Conservation (phyloP, 2,329 filamentous ascomycete genomes). For the Colletotrichum australisinense region DNA sequence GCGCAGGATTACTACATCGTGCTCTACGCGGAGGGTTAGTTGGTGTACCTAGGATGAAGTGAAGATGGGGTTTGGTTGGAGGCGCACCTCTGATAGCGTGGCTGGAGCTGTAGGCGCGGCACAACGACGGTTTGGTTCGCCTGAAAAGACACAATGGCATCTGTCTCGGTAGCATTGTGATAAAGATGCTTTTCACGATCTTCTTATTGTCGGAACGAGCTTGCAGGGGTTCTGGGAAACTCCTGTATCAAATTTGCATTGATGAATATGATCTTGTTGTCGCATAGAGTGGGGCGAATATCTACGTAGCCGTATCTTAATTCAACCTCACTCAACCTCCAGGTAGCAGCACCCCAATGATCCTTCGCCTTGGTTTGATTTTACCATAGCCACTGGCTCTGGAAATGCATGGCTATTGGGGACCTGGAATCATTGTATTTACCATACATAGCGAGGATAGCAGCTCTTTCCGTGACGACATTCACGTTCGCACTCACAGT, state of each 20-base stretch:
- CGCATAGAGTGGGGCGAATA: background rate
- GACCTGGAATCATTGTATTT: background rate
- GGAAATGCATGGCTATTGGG: background rate
- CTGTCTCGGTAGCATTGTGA: conserved; percentile 21
- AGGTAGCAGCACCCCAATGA: background rate
- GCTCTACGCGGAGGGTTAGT: conserved; percentile 43
- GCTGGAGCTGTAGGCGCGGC: conserved; percentile 13
- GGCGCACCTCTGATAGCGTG: conserved; percentile 18
- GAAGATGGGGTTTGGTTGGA: too few species aligned
- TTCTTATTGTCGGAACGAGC: background rate
- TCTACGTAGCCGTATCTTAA: background rate
- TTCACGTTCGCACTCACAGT: background rate
- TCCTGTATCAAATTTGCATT: background rate
- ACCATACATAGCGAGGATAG: background rate
- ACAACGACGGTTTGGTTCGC: background rate
- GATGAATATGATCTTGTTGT: background rate
- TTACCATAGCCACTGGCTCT: background rate
- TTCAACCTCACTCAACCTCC: background rate
- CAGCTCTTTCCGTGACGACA: background rate
- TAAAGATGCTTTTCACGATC: background rate
- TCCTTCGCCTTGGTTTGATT: background rate
- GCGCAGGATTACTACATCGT: conserved; percentile 54
- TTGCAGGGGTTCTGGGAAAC: background rate
- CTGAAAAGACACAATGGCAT: conserved; percentile 16
- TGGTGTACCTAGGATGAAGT: background rate